A percentile compares a stretch with the other conserved stretches of the same genome.
Evolutionary conservation across 805 yeast genomes (phyloP).

Genomic region (Metschnikowia santaceciliae): DNA sequence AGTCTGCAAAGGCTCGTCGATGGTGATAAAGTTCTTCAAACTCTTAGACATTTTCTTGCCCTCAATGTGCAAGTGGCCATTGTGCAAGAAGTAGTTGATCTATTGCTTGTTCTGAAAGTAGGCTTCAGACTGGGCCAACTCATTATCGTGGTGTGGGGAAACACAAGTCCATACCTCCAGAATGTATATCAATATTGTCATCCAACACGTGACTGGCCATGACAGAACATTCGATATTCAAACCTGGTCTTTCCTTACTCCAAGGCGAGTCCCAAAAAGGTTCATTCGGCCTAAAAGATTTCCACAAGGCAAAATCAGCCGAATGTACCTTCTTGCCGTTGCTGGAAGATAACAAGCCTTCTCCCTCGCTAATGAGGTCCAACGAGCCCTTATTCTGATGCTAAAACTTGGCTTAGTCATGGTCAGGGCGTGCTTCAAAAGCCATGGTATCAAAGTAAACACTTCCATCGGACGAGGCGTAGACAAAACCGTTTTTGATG

Average conservation of each 20-base stretch:
- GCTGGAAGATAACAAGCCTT: slow-evolving; percentile 65
- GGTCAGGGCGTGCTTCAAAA: slow-evolving; percentile 68
- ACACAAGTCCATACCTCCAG: slow-evolving; percentile 96
- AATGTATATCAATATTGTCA: slow-evolving; percentile 81
- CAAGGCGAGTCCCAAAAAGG: slow-evolving; percentile 94
- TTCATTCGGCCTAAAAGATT: slow-evolving; percentile 93
- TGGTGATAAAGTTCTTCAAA: slow-evolving; percentile 90
- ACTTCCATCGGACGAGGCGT: slow-evolving; percentile 79
- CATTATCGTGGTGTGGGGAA: slow-evolving; percentile 98
- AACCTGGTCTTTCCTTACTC: slow-evolving; percentile 98
- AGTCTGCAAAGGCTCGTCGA: slow-evolving; percentile 75
- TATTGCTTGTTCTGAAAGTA: slow-evolving; percentile 85
- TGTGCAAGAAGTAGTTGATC: slow-evolving; percentile 95
- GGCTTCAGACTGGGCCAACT: slow-evolving; percentile 95
- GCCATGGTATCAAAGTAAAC: slow-evolving; percentile 91
- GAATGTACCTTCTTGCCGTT: slow-evolving; percentile 59
- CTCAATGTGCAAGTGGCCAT: slow-evolving; percentile 96
- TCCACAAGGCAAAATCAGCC: slow-evolving; percentile 96
- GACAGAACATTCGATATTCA: slow-evolving; percentile 99
- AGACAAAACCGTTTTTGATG: slow-evolving; percentile 78
- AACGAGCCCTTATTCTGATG: slow-evolving; percentile 95
- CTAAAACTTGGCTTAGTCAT: slow-evolving; percentile 91
- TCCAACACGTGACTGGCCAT: slow-evolving; percentile 95
- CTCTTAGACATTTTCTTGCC: slow-evolving; percentile 98
- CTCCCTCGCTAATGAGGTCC: slow-evolving; percentile 88